These are phyloP conservation scores for Cryomyces minteri DNA, from an alignment of 495 filamentous ascomycete genomes.

Conservation along the genomic window DNA sequence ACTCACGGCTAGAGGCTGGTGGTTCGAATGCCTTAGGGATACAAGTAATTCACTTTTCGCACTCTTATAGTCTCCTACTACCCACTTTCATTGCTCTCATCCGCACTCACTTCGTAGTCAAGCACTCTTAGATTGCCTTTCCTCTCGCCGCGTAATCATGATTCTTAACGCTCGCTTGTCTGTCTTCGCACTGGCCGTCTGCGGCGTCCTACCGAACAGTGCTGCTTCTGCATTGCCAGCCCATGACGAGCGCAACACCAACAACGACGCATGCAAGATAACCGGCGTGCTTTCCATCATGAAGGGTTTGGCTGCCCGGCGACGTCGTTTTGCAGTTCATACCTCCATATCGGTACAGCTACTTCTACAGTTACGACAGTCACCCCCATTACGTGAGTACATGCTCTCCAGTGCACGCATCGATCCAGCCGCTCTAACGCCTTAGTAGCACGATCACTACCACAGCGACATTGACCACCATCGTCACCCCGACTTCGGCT, in stretches of 20 bases:
- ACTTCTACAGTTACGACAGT: background rate
- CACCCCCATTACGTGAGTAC: background rate
- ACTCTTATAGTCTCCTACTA: background rate
- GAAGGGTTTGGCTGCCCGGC: background rate
- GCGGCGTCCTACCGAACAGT: background rate
- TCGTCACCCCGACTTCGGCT: background rate
- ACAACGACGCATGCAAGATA: background rate
- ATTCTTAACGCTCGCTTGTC: background rate
- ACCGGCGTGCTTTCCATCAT: background rate
- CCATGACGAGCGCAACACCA: background rate
- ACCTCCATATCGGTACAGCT: background rate
- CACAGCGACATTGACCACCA: background rate
- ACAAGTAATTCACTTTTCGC: background rate
- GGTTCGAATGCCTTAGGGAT: background rate
- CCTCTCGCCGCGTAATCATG: background rate
- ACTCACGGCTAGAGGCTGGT: background rate
- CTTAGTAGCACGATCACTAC: background rate
- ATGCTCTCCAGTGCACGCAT: background rate
- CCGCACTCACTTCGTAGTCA: background rate
- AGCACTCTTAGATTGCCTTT: background rate
- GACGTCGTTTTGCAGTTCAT: background rate
- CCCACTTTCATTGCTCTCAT: background rate
- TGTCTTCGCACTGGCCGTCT: background rate
- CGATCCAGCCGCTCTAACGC: background rate
- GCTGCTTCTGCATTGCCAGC: background rate